A percentile compares a stretch with the other conserved stretches of the same genome.
These are phyloP conservation scores for Alternaria brassicicola DNA, from an alignment of 2,329 filamentous ascomycete genomes.

Conservation along the genomic window DNA sequence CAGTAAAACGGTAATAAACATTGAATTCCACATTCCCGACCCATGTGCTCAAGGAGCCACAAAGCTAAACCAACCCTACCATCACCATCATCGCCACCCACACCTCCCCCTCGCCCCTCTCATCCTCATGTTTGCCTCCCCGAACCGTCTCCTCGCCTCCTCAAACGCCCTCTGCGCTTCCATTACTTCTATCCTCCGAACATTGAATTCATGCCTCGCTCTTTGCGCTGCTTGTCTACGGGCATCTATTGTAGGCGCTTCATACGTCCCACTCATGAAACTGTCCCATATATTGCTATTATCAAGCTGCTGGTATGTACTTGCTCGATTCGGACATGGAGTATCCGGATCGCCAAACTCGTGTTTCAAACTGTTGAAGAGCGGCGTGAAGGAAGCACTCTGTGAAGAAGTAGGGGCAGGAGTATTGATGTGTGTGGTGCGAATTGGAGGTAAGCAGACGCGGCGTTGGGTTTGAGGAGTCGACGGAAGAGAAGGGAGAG, in stretches of 20 bases:
- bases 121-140: conserved; percentile 11
- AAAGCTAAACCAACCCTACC: background rate
- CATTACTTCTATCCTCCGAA: conserved; percentile 7
- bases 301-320: background rate
- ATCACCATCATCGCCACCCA: background rate
- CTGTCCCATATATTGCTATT: background rate
- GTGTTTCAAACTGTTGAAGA: background rate
- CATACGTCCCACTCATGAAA: background rate
- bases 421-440: background rate
- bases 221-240: conserved; percentile 4
- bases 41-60: background rate
- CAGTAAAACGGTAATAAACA: background rate
- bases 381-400: background rate
- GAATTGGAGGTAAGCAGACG: background rate
- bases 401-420: background rate
- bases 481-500: background rate
- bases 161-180: conserved; percentile 1
- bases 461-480: conserved; percentile 1
- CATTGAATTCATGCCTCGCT: conserved; percentile 14
- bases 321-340: background rate
- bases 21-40: too few species aligned
- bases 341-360: background rate
- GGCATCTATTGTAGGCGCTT: background rate
- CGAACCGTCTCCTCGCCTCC: conserved; percentile 1
- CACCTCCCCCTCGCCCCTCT: background rate